These are phyloP conservation scores for Xylaria multiplex DNA, from an alignment of 2,329 filamentous ascomycete genomes.

Conservation along the genomic window DNA sequence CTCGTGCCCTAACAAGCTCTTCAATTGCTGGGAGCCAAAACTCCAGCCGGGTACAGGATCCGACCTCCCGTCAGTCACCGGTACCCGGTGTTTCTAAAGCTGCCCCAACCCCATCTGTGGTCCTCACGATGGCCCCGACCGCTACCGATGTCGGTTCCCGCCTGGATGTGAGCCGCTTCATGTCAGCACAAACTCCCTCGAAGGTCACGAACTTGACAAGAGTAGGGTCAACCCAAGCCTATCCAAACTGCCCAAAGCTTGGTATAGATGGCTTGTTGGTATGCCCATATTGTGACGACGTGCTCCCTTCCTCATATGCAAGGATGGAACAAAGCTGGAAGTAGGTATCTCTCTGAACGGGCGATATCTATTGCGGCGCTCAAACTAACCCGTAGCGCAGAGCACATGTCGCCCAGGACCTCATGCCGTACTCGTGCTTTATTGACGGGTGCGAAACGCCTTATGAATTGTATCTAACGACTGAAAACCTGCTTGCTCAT, in stretches of 20 bases:
- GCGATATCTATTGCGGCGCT: background rate
- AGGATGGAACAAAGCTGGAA: constrained; percentile 15
- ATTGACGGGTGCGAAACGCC: constrained; percentile 10
- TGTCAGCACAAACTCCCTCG: constrained; percentile 2
- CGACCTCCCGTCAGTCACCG: background rate
- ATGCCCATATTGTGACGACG: constrained; percentile 17
- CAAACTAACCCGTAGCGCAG: background rate
- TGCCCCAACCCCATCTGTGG: background rate
- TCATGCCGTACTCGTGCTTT: constrained; percentile 16
- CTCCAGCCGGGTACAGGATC: background rate
- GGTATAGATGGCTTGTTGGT: constrained; percentile 1
- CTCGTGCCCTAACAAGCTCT: background rate
- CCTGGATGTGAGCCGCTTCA: constrained; percentile 4
- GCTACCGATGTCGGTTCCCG: constrained; percentile 8
- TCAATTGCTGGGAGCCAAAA: background rate
- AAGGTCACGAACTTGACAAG: constrained; percentile 11
- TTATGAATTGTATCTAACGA: constrained; percentile 2
- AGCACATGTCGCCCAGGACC: constrained; percentile 9
- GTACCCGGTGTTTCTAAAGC: background rate
- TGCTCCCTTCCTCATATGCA: constrained; percentile 11
- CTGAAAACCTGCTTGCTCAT: constrained; percentile 9
- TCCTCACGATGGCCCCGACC: background rate
- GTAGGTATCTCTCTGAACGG: background rate
- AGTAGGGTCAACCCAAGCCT: constrained; percentile 9
- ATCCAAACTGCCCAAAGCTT: constrained; percentile 4